A percentile compares a stretch with the other conserved stretches of the same genome.
Conservation (phyloP, 2,329 filamentous ascomycete genomes). For the Aspergillus sp. region DNA sequence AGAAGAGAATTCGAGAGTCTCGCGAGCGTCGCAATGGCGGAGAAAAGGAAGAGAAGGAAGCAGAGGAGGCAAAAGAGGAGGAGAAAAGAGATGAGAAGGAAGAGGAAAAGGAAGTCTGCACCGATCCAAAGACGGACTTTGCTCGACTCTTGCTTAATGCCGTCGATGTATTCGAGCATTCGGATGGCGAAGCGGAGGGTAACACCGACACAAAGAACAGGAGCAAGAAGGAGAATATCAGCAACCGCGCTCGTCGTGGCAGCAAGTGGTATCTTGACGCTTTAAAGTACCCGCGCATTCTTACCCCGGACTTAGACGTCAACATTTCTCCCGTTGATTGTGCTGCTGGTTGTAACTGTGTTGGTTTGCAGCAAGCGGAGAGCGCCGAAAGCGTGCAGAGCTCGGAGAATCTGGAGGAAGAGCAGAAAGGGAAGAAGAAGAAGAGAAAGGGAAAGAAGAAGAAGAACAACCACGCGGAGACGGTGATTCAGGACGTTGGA, state of each 20-base stretch:
- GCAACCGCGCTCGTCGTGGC: too few species aligned
- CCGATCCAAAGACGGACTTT: not conserved
- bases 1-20: not conserved
- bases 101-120: not conserved
- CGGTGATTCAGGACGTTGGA: conserved; percentile 8
- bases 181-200: not conserved
- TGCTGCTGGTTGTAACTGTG: not conserved
- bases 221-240: not conserved
- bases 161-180: not conserved
- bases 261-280: not conserved
- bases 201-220: not conserved
- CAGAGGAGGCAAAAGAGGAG: not conserved
- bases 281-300: not conserved
- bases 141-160: not conserved
- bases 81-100: not conserved
- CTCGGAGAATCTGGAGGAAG: not conserved
- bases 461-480: not conserved
- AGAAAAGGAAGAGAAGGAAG: not conserved
- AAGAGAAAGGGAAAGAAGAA: conserved; percentile 5
- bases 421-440: not conserved
- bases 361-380: not conserved
- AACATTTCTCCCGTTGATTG: not conserved
- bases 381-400: not conserved
- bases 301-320: not conserved
- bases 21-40: not conserved